Evolutionary conservation across 495 filamentous ascomycete genomes (phyloP).

Genomic region (Alectoria sarmentosa): DNA sequence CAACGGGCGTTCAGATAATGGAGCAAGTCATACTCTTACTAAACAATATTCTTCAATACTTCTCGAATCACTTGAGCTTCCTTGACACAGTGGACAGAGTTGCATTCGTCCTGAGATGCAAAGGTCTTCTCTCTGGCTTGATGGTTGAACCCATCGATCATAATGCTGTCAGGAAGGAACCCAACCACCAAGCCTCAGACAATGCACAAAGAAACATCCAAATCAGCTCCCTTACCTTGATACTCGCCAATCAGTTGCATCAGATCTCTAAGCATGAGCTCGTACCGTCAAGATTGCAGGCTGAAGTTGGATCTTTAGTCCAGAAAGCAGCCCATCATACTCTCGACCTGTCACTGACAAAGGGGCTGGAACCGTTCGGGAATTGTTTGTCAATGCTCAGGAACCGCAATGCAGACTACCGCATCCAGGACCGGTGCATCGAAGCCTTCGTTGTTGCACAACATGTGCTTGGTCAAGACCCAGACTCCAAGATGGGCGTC

Average conservation of each 20-base stretch:
- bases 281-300: slow-evolving; percentile 26
- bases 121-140: slow-evolving; percentile 29
- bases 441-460: slow-evolving; percentile 63
- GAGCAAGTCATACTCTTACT: slow-evolving; percentile 23
- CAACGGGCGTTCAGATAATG: neutral
- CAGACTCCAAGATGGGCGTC: slow-evolving; percentile 42
- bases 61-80: slow-evolving; percentile 44
- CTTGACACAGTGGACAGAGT: slow-evolving; percentile 44
- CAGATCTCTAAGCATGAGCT: slow-evolving; percentile 38
- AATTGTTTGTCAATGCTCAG: neutral
- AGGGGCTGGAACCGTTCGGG: neutral
- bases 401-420: slow-evolving; percentile 43
- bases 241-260: slow-evolving; percentile 37
- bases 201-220: slow-evolving; percentile 23
- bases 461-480: slow-evolving; percentile 46
- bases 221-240: slow-evolving; percentile 33
- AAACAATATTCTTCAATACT: slow-evolving; percentile 40
- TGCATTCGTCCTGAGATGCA: slow-evolving; percentile 34
- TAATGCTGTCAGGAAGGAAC: neutral
- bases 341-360: slow-evolving; percentile 18
- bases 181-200: slow-evolving; percentile 2
- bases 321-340: slow-evolving; percentile 32
- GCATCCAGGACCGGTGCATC: slow-evolving; percentile 49
- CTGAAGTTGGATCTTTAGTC: slow-evolving; percentile 30
- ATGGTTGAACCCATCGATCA: slow-evolving; percentile 28